Evolutionary conservation across 345 rosid genomes (phyloP).

Genomic region (Eucalyptus tenuipes): DNA sequence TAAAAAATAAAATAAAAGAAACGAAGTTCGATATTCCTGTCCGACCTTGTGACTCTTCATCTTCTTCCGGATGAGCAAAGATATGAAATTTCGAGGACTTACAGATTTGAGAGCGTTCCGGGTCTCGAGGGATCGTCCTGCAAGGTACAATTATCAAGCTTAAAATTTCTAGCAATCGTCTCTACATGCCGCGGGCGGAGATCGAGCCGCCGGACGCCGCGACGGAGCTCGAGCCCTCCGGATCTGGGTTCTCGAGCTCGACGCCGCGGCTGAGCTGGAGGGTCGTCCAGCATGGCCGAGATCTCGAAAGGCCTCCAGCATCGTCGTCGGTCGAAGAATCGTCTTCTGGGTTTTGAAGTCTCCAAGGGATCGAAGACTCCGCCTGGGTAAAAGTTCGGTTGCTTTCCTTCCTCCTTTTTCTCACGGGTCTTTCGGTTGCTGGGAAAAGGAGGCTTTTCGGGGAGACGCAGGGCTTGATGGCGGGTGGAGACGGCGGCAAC

Average conservation of each 20-base stretch:
- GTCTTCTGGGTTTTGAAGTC: not conserved
- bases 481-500: too few relatives aligned
- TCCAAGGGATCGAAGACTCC: not conserved
- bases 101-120: not conserved
- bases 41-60: not conserved
- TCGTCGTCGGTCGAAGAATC: not conserved
- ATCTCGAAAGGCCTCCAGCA: not conserved
- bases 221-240: not conserved
- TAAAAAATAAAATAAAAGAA: rapidly evolving
- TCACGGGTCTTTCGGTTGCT: not conserved
- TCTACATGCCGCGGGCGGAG: not conserved
- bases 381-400: not conserved
- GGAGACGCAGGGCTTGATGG: too few relatives aligned
- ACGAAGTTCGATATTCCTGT: not conserved
- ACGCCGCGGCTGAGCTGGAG: not conserved
- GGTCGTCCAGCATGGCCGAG: not conserved
- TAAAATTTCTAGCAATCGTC: not conserved
- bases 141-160: not conserved
- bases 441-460: not conserved
- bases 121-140: not conserved
- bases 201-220: not conserved
- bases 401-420: not conserved
- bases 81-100: not conserved
- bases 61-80: not conserved
- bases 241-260: not conserved